Percentiles rank a stretch among this genome's conserved stretches.
These are phyloP conservation scores for Arbutus unedo DNA, from an alignment of 148 eudicot genomes.

Conservation along the genomic window DNA sequence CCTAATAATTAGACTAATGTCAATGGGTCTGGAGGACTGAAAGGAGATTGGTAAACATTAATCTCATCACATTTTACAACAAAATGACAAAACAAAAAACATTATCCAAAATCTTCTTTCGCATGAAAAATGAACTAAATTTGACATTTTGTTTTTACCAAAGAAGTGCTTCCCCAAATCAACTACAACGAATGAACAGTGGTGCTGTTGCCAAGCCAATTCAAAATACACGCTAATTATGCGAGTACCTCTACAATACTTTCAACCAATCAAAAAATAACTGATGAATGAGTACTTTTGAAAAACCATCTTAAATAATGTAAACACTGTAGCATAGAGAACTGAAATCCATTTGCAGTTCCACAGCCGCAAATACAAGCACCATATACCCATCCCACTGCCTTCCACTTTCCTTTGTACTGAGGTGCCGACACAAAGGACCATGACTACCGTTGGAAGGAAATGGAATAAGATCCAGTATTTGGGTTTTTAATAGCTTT, in stretches of 20 bases:
- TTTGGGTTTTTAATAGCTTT: conserved; percentile 92
- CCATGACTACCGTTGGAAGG: conserved; percentile 50
- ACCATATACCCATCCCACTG: background rate
- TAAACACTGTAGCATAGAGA: background rate
- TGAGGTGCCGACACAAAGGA: background rate
- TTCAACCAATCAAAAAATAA: conserved; percentile 5
- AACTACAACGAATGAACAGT: background rate
- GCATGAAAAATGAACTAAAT: background rate
- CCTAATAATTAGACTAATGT: background rate
- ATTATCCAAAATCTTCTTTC: background rate
- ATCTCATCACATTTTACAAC: background rate
- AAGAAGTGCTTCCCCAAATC: no score
- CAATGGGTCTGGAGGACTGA: background rate
- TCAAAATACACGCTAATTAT: background rate
- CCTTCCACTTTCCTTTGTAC: background rate
- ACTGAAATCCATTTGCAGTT: background rate
- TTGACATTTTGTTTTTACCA: background rate
- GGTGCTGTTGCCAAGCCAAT: background rate
- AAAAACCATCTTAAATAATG: background rate
- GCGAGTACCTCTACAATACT: background rate
- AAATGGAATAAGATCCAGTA: conserved; percentile 85
- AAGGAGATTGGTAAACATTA: conserved; percentile 1
- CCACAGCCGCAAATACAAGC: background rate
- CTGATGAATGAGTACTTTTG: background rate
- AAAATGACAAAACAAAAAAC: background rate